Percentiles rank a stretch among this genome's conserved stretches.
These are phyloP conservation scores for Taiozyma sp. DNA, from an alignment of 1,139 yeast genomes.

Conservation along the genomic window DNA sequence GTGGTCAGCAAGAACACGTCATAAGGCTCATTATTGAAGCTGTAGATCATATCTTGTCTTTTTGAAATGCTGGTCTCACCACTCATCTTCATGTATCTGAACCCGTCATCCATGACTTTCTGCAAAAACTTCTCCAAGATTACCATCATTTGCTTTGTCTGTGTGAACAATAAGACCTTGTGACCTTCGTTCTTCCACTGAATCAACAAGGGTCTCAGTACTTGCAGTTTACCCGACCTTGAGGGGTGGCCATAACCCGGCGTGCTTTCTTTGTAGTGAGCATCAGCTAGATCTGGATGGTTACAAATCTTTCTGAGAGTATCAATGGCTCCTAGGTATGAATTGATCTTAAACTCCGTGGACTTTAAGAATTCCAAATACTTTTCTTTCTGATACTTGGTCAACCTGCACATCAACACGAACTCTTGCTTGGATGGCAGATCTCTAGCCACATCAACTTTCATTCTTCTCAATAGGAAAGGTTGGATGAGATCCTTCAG, in stretches of 20 bases:
- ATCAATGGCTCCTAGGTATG: constrained; percentile 89
- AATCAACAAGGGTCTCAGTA: constrained; percentile 67
- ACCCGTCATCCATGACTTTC: constrained; percentile 30
- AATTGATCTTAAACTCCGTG: constrained; percentile 71
- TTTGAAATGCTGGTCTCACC: constrained; percentile 81
- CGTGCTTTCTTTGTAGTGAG: constrained; percentile 40
- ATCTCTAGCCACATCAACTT: constrained; percentile 95
- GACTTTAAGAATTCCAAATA: constrained; percentile 73
- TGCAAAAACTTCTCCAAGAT: constrained; percentile 71
- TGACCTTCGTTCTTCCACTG: constrained; percentile 79
- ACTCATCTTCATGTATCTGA: constrained; percentile 80
- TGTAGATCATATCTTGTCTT: constrained; percentile 77
- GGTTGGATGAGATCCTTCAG: constrained; percentile 87
- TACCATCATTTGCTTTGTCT: constrained; percentile 91
- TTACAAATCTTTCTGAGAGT: constrained; percentile 87
- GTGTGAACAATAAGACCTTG: constrained; percentile 80
- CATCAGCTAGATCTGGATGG: constrained; percentile 84
- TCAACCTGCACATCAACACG: constrained; percentile 86
- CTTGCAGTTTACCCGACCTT: constrained; percentile 90
- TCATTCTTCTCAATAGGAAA: constrained; percentile 78
- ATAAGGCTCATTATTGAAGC: constrained; percentile 58
- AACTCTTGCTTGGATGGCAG: constrained; percentile 90
- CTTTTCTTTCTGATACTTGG: constrained; percentile 67
- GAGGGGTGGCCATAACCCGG: constrained; percentile 58
- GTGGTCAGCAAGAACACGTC: constrained; percentile 82